A percentile compares a stretch with the other conserved stretches of the same genome.
Evolutionary conservation across 148 eudicot species (phyloP).

Genomic region (Drosera capensis): DNA sequence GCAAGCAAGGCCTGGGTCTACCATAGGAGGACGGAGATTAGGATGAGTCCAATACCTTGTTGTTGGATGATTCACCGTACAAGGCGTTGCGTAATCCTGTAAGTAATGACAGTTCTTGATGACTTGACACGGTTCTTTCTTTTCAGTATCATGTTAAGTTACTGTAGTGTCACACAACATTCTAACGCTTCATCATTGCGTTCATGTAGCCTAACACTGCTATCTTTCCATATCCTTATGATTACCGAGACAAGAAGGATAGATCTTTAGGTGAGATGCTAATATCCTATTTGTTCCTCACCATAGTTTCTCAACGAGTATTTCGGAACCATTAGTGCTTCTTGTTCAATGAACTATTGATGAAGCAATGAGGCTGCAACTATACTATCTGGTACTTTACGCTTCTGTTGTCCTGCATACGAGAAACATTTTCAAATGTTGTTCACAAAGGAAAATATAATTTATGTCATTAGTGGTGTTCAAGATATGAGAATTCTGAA

Average conservation of each 20-base stretch:
- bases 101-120: conserved; percentile 11
- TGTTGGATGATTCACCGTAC: conserved; percentile 88
- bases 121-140: conserved; percentile 1
- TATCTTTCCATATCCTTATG: conserved; percentile 51
- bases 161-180: too few species aligned
- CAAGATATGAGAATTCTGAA: too few species aligned
- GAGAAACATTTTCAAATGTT: too few species aligned
- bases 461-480: too few species aligned
- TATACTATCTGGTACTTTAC: too few species aligned
- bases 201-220: conserved; percentile 51
- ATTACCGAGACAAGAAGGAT: conserved; percentile 25
- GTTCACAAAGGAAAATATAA: too few species aligned
- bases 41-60: conserved; percentile 61
- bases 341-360: background rate
- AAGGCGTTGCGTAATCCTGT: conserved; percentile 86
- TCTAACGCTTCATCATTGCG: too few species aligned
- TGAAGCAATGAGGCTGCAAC: too few species aligned
- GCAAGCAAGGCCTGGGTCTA: conserved; percentile 28
- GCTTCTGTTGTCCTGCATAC: too few species aligned
- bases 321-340: background rate
- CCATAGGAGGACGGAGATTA: conserved; percentile 65
- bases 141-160: too few species aligned
- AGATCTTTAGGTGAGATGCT: conserved; percentile 47
- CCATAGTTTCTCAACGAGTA: too few species aligned
- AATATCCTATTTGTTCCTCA: background rate